Evolutionary conservation across 345 rosid species (phyloP).

Genomic region (Eucalyptus cloeziana): DNA sequence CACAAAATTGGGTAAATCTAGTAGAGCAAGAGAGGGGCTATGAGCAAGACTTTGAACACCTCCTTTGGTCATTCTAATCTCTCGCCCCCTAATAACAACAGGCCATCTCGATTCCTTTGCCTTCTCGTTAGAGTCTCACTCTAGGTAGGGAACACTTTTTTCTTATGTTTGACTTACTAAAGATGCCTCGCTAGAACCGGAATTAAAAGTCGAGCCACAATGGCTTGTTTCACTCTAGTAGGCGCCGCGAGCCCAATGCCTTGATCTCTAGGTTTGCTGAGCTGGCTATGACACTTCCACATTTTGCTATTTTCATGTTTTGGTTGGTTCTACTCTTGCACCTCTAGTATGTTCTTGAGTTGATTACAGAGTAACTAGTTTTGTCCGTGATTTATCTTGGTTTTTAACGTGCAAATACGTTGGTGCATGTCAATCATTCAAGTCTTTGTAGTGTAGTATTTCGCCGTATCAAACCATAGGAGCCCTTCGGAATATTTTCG

Average conservation of each 20-base stretch:
- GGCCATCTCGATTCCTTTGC: neutral
- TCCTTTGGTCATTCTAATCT: neutral
- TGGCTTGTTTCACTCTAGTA: neutral
- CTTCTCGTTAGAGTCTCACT: neutral
- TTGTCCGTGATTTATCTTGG: neutral
- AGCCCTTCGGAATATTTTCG: neutral
- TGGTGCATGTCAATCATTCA: neutral
- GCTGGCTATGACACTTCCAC: neutral
- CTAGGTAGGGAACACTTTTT: neutral
- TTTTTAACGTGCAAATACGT: neutral
- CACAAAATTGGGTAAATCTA: too few species aligned
- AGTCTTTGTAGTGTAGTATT: neutral
- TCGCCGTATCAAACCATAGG: neutral
- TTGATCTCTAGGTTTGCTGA: neutral
- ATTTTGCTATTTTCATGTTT: neutral
- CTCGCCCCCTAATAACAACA: neutral
- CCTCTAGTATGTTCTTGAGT: neutral
- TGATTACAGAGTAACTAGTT: neutral
- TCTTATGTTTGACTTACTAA: neutral
- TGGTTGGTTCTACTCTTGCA: neutral
- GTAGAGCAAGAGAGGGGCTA: neutral
- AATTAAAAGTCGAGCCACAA: neutral
- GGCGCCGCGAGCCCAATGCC: neutral
- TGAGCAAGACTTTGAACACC: neutral
- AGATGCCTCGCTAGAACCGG: neutral